These are phyloP conservation scores for Fusarium sp. DNA, from an alignment of 2,329 filamentous ascomycete species.

Conservation along the genomic window DNA sequence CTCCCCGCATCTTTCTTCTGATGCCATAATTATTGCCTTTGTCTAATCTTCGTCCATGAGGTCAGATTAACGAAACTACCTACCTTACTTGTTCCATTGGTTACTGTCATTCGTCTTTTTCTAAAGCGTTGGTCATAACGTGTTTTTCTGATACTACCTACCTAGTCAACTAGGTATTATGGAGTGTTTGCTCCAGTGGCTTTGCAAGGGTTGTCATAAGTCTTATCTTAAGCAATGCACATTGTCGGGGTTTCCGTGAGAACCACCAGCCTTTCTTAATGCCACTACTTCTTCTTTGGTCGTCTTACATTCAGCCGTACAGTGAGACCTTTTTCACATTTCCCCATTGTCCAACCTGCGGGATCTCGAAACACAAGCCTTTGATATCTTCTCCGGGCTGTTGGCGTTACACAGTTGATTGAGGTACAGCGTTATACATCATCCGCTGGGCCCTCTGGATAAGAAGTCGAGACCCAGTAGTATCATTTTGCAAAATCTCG, in stretches of 20 bases:
- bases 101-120: background rate
- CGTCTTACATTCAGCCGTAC: background rate
- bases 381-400: background rate
- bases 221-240: background rate
- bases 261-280: background rate
- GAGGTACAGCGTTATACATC: background rate
- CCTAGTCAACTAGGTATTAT: background rate
- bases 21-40: background rate
- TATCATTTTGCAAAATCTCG: background rate
- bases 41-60: background rate
- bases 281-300: background rate
- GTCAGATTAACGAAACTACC: background rate
- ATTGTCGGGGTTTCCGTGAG: background rate
- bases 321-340: background rate
- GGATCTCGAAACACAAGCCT: background rate
- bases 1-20: slow-evolving; percentile 18
- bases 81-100: background rate
- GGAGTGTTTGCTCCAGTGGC: background rate
- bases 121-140: background rate
- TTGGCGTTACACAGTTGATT: background rate
- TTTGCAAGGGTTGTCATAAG: background rate
- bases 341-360: background rate
- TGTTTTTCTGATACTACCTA: background rate
- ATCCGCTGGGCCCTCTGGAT: background rate
- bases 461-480: background rate